Base-by-base conservation (phyloP, 768 basidiomycete genomes). In the Leucocoprinus leucothites region DNA sequence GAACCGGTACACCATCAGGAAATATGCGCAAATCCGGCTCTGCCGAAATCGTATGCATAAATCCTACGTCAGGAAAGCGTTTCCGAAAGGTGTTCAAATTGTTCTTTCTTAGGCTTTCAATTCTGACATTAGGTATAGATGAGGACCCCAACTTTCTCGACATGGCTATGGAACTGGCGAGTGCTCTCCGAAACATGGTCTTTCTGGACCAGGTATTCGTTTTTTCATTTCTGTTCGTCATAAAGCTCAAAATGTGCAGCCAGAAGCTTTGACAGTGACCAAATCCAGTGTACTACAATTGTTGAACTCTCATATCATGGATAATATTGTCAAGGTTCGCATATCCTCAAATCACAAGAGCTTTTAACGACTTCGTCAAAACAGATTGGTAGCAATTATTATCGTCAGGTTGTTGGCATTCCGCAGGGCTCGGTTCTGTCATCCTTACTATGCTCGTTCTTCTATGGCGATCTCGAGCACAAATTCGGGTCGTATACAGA, bases 381-480 rank as follows among this genome's bases (percentile, higher is more conserved):
- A 14, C 60, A 96, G 93, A 94, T 97, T 50, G 91, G 89, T 1
- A 62, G 71, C n/a, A 70, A 80, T 40, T 92, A 87, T 64, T 96
- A 88, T 65, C 84, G 88, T 11, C 97, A 99, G 68, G 82, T 80
- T n/a, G 82, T 91, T 25, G 97, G 97, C 2, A 99, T 99, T 21
- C 96, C 97, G 1, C 97, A 99, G 69, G 97, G 97, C 19, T 98
- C 95, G 2, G 84, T 94, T n/a, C 72, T 98, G n/a, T 97, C 94
- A 6, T 81, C 89, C 0, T 65, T 98, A n/a, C 72, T 99, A 1
- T 99, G 97, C 67, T 89, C 90, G 1, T 91, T 95, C 69, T 97
- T 92, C 67, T 99, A 98, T 61, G 95, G 93, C 5, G 87, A 96
- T 64, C 76, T 99, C 57, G 97, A 98, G 69, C 79, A 72, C 26